Conservation (phyloP, 495 filamentous ascomycete genomes). For the Aspergillus ellipticus region DNA sequence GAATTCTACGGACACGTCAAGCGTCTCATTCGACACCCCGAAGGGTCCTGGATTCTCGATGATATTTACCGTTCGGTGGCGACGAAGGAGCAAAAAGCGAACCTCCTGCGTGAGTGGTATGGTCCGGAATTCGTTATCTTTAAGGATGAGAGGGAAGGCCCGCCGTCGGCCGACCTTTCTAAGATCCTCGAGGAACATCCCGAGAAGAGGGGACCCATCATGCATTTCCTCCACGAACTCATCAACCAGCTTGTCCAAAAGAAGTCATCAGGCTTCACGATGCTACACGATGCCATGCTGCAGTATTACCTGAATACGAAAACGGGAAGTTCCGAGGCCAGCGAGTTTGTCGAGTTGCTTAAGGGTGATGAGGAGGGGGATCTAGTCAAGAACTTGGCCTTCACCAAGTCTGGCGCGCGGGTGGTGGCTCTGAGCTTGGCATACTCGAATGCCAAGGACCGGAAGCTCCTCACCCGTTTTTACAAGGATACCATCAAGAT, state of each 20-base stretch:
- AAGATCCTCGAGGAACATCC: slow-evolving; percentile 70
- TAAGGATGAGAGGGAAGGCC: slow-evolving; percentile 46
- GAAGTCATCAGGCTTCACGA: slow-evolving; percentile 90
- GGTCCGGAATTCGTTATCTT: slow-evolving; percentile 90
- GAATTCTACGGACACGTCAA: slow-evolving; percentile 93
- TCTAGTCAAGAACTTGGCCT: slow-evolving; percentile 88
- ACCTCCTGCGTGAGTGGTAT: slow-evolving; percentile 92
- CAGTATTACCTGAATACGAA: slow-evolving; percentile 86
- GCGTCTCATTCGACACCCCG: slow-evolving; percentile 90
- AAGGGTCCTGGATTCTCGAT: slow-evolving; percentile 95
- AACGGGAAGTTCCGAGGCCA: slow-evolving; percentile 70
- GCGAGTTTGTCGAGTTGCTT: slow-evolving; percentile 83
- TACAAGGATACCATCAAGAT: slow-evolving; percentile 81
- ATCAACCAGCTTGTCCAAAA: slow-evolving; percentile 92
- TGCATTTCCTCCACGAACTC: slow-evolving; percentile 77
- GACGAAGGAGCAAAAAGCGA: slow-evolving; percentile 75
- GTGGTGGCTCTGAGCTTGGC: slow-evolving; percentile 79
- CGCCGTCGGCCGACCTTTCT: slow-evolving; percentile 57
- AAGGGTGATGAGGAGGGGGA: slow-evolving; percentile 88
- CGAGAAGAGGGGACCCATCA: slow-evolving; percentile 79
- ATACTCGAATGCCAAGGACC: slow-evolving; percentile 84
- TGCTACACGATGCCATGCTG: slow-evolving; percentile 96
- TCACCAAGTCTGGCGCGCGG: slow-evolving; percentile 82
- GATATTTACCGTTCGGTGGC: slow-evolving; percentile 89
- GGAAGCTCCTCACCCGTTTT: slow-evolving; percentile 78